Evolutionary conservation across 495 filamentous ascomycete species (phyloP), one percentile per base, ranked within the genome.

Genomic region (Annulohypoxylon stygium): DNA sequence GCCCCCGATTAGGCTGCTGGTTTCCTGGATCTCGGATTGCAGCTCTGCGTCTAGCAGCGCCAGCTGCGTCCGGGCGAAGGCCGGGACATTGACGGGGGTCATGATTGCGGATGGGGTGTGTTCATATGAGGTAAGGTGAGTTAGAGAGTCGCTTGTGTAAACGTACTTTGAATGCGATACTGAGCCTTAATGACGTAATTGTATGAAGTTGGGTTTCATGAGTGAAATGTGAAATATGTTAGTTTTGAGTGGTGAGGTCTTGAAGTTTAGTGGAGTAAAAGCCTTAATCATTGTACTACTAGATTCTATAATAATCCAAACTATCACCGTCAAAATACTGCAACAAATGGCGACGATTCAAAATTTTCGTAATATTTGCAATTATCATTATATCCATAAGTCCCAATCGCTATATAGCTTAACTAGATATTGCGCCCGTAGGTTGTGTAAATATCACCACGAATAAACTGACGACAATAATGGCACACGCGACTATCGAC

Each of bases 11-110:
- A 97, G 90, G 12, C 87, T 79, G 59, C 91, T 83, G 47, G 93
- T 93, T 78, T 90, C 90, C 33, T 88, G 83, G 51, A 94, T 87
- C 79, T 96, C 97, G 77, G 92, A 90, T 76, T 88, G 85, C 62
- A 94, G 92, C 81, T 99, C 97, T 37, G 84, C 80, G 55, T 87
- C 83, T 47, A 99, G 90, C 65, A 98, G 91, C 33, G 86, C 70
- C 69, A 95, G 90, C 76, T 98, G 95, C 10, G 89, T 87, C 53
- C 85, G 79, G 54, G 94, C 93, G 85, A 98, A 99, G 72, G 86
- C 73, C 72, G 90, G 80, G 75, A 97, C 90, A 74, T 93, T 87
- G 78, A 91, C 85, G 51, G 80, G 50, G 57, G 74, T 20, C 80
- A 63, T 67, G 70, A 79, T 23, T 82, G 79, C 9, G 86, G 66